Evolutionary conservation across 2,329 filamentous ascomycete genomes (phyloP), one percentile per base, ranked within the genome.

Genomic region (Aspergillus sp.): DNA sequence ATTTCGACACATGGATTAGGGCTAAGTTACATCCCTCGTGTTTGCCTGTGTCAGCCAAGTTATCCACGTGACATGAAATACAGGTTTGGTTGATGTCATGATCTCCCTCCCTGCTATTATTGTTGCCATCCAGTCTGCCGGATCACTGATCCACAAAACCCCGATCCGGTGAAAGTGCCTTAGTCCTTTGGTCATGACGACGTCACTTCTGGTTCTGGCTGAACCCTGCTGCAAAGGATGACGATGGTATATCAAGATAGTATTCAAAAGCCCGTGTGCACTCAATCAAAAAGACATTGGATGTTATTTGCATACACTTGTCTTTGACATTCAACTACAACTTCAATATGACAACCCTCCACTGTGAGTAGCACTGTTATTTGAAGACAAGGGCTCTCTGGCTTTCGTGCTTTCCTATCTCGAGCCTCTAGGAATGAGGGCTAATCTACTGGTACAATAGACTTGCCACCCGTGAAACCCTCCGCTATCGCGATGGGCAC

Each of bases 401-500:
- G 19, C 19, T 19, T 19, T 19, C 19, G 19, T 19, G 19, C 19
- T 19, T 19, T 19, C 19, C 19, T 19, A 19, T 19, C 19, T 19
- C 19, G 19, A 19, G 19, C 19, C 19, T 19, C 19, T 19, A 19
- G 19, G 2, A 19, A 19, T 19, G 19, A 19, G 1, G 19, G 19
- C 19, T 19, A 19, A 19, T 19, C 19, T 19, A 19, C 19, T 19
- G 19, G 19, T 19, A 19, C 19, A 19, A 50, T 29, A 83, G 79
- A 86, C 68, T 78, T 87, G 47, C 83, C 83, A 58, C 77, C 90
- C 58, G 93, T 98, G 66, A 97, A 96, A 85, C 93, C 93, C 60
- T 96, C 90, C 66, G 91, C 93, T 64, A 95, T 98, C 66, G 93
- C 91, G 65, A 82, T 97, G 64, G 93, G 93, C 73, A 93, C 90